A percentile compares a stretch with the other conserved stretches of the same genome.
Evolutionary conservation across 2,329 filamentous ascomycete genomes (phyloP).

Genomic region (Aspergillus proliferans): DNA sequence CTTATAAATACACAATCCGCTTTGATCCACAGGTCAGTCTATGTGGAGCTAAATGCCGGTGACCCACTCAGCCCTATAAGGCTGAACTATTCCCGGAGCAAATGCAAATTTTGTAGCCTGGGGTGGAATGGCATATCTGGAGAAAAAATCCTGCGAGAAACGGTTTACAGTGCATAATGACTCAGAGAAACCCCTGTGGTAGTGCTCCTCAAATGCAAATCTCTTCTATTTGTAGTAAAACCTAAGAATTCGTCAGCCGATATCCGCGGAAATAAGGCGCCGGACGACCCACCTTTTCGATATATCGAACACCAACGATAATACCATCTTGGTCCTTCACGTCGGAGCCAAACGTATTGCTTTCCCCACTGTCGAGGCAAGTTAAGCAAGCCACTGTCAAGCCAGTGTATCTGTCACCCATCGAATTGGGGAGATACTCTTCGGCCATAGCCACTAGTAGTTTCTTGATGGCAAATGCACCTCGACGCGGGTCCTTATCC

Average conservation of each 20-base stretch:
- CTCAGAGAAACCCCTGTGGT: too few species aligned
- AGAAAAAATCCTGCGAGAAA: too few species aligned
- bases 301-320: constrained; percentile 24
- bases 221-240: not conserved
- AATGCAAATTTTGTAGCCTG: not conserved
- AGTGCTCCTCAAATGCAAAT: not conserved
- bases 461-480: constrained; percentile 1
- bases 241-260: not conserved
- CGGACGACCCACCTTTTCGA: constrained; percentile 23
- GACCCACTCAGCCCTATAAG: constrained; percentile 4
- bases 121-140: not conserved
- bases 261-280: not conserved
- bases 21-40: not conserved
- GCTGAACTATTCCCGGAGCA: constrained; percentile 2
- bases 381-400: constrained; percentile 1
- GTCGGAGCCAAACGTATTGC: constrained; percentile 1
- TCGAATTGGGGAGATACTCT: not conserved
- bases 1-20: not conserved
- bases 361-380: constrained; percentile 1
- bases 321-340: constrained; percentile 23
- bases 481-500: not conserved
- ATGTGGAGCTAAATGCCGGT: not conserved
- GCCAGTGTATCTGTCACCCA: constrained; percentile 1
- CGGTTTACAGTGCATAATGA: too few species aligned
- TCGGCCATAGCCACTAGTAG: not conserved